phyloP scores from a whole-genome alignment of 2,329 filamentous ascomycete species.

The Cadophora malorum region DNA sequence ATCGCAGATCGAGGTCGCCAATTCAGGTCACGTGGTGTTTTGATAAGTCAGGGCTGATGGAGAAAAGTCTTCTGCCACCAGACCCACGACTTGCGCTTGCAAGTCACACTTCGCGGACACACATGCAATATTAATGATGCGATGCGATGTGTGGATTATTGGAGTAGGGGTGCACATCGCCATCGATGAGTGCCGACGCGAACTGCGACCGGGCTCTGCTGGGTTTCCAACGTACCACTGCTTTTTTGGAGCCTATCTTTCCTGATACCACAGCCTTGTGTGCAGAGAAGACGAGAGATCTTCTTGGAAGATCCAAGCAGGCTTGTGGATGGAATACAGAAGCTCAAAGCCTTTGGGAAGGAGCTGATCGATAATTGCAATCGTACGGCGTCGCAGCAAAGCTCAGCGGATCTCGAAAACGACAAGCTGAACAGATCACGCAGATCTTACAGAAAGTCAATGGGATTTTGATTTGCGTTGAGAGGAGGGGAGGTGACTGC shows the following conservation, averaged over 20 bases:
- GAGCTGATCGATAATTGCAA: not conserved
- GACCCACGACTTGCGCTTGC: not conserved
- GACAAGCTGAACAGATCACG: not conserved
- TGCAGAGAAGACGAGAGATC: not conserved
- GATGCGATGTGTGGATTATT: not conserved
- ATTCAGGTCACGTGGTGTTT: constrained; percentile 12
- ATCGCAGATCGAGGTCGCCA: not conserved
- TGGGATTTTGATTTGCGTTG: not conserved
- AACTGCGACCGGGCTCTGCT: not conserved
- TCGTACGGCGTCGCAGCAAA: not conserved
- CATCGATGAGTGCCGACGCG: not conserved
- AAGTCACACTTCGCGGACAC: not conserved
- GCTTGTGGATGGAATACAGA: not conserved
- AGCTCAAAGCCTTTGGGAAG: not conserved
- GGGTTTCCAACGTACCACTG: constrained; percentile 7
- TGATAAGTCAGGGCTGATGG: not conserved
- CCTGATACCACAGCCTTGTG: not conserved
- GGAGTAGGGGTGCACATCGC: not conserved
- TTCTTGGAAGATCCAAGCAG: not conserved
- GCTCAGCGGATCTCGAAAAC: not conserved
- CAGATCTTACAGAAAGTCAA: not conserved
- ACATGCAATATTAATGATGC: not conserved
- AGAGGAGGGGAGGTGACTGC: not conserved
- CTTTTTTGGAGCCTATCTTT: not conserved
- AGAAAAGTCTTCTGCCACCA: not conserved